Evolutionary conservation across 176 grass and related monocot species (phyloP).

Genomic region (Bonia amplexicaulis): DNA sequence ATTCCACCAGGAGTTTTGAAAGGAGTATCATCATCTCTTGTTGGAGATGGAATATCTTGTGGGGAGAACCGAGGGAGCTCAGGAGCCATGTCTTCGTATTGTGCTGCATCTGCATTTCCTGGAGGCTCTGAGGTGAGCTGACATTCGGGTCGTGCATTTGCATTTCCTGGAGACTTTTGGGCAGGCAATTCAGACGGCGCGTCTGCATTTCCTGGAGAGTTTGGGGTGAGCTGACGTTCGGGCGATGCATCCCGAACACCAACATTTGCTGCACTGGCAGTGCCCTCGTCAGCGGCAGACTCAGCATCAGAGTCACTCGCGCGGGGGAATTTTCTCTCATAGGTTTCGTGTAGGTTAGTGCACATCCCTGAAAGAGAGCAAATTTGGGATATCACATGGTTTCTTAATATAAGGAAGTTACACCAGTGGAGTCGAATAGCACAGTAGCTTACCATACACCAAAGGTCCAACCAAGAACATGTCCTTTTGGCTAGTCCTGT

Average conservation of each 20-base stretch:
- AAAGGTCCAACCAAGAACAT: constrained; percentile 48
- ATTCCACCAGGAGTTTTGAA: constrained; percentile 37
- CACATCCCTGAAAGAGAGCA: constrained; percentile 50
- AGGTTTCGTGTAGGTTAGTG: constrained; percentile 29
- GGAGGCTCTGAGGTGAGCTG: constrained; percentile 5
- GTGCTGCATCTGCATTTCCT: constrained; percentile 3
- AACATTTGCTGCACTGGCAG: neutral
- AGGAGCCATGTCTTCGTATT: constrained; percentile 20
- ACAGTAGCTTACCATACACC: constrained; percentile 41
- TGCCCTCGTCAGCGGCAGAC: neutral
- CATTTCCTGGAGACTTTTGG: neutral
- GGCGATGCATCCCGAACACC: neutral
- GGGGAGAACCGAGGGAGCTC: constrained; percentile 44
- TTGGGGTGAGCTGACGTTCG: neutral
- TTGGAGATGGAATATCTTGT: constrained; percentile 29
- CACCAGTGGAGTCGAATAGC: neutral
- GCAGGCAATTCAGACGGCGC: neutral
- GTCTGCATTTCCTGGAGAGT: constrained; percentile 1
- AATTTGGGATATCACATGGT: neutral
- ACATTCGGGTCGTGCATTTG: constrained; percentile 15
- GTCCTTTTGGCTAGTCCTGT: constrained; percentile 36
- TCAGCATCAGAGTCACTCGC: constrained; percentile 21
- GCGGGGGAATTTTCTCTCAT: constrained; percentile 28
- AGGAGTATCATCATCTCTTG: constrained; percentile 37
- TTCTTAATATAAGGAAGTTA: neutral